Evolutionary conservation across 139 green algal genomes (phyloP).

Genomic region (Chlorella sp.): DNA sequence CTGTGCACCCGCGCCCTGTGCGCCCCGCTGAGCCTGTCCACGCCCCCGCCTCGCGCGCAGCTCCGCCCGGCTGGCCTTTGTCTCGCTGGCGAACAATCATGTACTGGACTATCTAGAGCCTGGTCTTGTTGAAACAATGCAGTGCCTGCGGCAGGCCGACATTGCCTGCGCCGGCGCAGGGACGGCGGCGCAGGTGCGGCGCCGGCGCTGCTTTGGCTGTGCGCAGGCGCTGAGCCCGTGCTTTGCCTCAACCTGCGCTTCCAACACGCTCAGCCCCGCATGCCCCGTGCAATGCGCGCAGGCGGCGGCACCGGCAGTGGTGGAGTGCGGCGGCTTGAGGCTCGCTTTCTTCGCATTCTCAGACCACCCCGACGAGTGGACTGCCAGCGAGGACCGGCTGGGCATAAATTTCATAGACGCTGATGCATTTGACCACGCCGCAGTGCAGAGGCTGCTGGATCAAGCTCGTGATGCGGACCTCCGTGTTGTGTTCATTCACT

Average conservation of each 20-base stretch:
- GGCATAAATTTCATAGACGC: constrained; percentile 70
- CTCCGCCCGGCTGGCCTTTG: constrained; percentile 45
- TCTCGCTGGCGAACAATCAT: constrained; percentile 72
- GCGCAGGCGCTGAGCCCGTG: no score
- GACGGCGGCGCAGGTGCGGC: background rate
- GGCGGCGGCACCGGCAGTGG: constrained; percentile 41
- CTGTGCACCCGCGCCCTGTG: background rate
- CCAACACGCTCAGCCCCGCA: no score
- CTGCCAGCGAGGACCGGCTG: constrained; percentile 26
- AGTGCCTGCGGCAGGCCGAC: constrained; percentile 35
- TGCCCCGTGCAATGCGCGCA: no score
- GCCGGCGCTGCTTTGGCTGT: no score
- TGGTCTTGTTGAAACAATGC: constrained; percentile 53
- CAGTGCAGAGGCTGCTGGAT: constrained; percentile 36
- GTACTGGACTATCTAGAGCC: constrained; percentile 53
- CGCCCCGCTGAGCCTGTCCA: background rate
- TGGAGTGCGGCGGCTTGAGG: constrained; percentile 28
- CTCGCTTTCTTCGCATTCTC: constrained; percentile 56
- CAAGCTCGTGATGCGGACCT: constrained; percentile 27
- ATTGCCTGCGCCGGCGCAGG: constrained; percentile 53
- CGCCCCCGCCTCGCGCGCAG: background rate
- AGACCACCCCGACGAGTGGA: constrained; percentile 62
- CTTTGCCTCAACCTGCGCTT: no score
- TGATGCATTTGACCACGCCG: constrained; percentile 3
- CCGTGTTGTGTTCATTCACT: constrained; percentile 62